Base-by-base conservation (phyloP, 169 alveolate species). In the Blepharisma undulans region DNA sequence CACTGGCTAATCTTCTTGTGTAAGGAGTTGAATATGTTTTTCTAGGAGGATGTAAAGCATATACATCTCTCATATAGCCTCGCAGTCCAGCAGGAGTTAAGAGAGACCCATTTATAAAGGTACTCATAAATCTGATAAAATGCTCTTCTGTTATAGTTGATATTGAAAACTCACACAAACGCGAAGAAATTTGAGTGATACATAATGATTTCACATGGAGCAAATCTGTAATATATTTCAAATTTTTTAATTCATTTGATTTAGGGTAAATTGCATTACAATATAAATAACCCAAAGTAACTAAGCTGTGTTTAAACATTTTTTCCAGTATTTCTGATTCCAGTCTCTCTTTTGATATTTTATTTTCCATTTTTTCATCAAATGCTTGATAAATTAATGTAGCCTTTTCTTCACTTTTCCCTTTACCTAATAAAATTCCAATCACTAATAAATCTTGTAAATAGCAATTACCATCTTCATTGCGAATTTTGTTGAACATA, bases 381-480 rank as follows among this genome's bases (percentile, higher is more conserved):
- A 22, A 84, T 21, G 60, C 34, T 30, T 84, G 79, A 60, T 48
- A 84, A 34, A 84, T 48, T 21, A 84, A 76, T 22, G 27, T 61
- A 21, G 89, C 89, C 3, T 84, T 84, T 32, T 84, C 79, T n/a
- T 60, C 48, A 36, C 14, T 33, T 6, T 18, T 22, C 18, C 89
- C 89, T 48, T 84, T 30, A 8, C 78, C 74, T 60, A 84, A 32
- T 32, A 84, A 22, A 32, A 84, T 84, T n/a, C 89, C 89, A 22
- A 84, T 25, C 0, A 84, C 60, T 21, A 84, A 30, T 61, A 84
- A 84, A 5, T 84, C 79, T 61, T 84, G 33, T 60, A 84, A 25
- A 30, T 84, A 21, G 22, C 60, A 84, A 27, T 29, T 4, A 33
- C 87, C 87, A 21, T 79, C 87, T 27, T 79, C 34, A n/a, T 79